Evolutionary conservation across 371 early-diverging fungal genomes (phyloP).

Genomic region (Mucor mucedo): DNA sequence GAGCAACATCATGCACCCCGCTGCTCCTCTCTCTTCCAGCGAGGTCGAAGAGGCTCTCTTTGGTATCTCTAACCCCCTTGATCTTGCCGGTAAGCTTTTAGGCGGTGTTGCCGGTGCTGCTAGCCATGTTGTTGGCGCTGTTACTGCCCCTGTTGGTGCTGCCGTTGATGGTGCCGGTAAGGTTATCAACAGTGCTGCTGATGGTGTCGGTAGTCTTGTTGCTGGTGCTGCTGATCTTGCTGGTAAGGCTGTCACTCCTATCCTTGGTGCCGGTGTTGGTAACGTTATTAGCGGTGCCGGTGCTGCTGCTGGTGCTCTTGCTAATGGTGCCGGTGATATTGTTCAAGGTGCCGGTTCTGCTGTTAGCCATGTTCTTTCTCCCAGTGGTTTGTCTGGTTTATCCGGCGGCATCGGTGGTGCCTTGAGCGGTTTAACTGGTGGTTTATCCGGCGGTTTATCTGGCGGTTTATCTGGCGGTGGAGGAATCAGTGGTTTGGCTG

Average conservation of each 20-base stretch:
- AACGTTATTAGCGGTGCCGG: not conserved
- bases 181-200: not conserved
- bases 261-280: not conserved
- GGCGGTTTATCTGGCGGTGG: not conserved
- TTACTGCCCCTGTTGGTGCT: not conserved
- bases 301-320: not conserved
- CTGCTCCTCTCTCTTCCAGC: not conserved
- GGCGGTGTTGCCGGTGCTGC: not conserved
- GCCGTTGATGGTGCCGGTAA: not conserved
- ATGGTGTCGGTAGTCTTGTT: not conserved
- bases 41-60: not conserved
- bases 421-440: no score
- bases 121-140: not conserved
- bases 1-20: not conserved
- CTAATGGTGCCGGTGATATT: not conserved
- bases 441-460: not conserved
- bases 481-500: not conserved
- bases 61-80: no score
- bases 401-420: no score
- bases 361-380: no score
- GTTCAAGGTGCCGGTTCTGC: no score
- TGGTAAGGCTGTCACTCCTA: not conserved
- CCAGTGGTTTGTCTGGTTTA: no score
- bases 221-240: not conserved
- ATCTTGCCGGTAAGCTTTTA: not conserved